phyloP scores from a whole-genome alignment of 345 rosid species.

The Trapa incisa region DNA sequence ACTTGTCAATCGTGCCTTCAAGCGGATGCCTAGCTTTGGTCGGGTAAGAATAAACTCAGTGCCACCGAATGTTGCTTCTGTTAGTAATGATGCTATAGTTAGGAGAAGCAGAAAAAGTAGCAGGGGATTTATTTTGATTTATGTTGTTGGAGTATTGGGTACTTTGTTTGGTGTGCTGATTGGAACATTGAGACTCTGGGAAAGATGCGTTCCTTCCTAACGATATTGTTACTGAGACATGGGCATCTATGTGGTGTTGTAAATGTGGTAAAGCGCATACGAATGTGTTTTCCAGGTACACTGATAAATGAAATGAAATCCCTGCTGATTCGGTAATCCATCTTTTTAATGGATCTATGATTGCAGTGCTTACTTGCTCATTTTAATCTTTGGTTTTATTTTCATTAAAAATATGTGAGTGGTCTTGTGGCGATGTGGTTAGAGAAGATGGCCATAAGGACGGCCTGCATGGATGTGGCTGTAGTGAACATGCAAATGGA shows the following conservation, averaged over 20 bases:
- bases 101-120: slow-evolving; percentile 26
- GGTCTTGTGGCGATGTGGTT: too few species aligned
- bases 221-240: background rate
- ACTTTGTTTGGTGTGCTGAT: slow-evolving; percentile 52
- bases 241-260: background rate
- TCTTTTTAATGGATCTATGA: too few species aligned
- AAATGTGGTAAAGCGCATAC: background rate
- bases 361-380: too few species aligned
- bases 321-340: background rate
- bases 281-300: background rate
- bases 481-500: too few species aligned
- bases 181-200: slow-evolving; percentile 36
- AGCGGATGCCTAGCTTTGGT: slow-evolving; percentile 59
- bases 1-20: slow-evolving; percentile 46
- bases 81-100: slow-evolving; percentile 14
- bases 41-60: slow-evolving; percentile 21
- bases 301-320: background rate
- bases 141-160: slow-evolving; percentile 45
- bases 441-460: too few species aligned
- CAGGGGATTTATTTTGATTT: slow-evolving; percentile 22
- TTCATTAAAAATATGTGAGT: too few species aligned
- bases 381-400: too few species aligned
- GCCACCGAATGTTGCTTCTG: slow-evolving; percentile 12
- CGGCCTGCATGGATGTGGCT: too few species aligned
- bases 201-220: slow-evolving; percentile 4